These are phyloP conservation scores for Garcia nutans DNA, from an alignment of 345 rosid species.

Conservation along the genomic window DNA sequence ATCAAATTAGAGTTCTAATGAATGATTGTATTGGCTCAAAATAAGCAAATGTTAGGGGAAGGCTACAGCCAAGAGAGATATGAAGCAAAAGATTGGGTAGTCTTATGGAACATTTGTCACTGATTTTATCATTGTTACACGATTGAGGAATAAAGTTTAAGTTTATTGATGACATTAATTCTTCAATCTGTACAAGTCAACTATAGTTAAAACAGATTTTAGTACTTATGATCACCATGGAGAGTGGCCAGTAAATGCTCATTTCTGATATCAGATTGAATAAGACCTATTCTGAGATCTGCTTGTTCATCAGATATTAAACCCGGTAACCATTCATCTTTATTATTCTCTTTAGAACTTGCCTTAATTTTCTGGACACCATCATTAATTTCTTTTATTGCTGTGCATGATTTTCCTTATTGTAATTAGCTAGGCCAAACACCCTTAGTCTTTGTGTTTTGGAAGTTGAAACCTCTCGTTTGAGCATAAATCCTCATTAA, in stretches of 20 bases:
- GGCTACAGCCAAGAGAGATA: neutral
- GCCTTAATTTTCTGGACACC: no score
- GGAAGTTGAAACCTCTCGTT: no score
- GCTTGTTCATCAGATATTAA: neutral
- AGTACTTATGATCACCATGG: neutral
- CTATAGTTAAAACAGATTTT: neutral
- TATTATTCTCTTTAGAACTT: neutral
- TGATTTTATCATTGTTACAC: neutral
- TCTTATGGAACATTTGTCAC: neutral
- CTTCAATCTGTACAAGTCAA: neutral
- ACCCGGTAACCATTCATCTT: neutral
- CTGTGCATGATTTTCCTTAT: no score
- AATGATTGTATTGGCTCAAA: neutral
- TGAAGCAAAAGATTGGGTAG: neutral
- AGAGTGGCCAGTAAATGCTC: neutral
- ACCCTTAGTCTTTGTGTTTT: no score
- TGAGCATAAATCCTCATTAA: no score
- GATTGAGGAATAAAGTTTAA: neutral
- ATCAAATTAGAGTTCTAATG: no score
- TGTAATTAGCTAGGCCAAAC: no score
- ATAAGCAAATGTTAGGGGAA: neutral
- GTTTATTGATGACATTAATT: neutral
- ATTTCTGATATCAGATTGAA: neutral
- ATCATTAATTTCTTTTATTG: no score
- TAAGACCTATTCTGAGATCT: neutral